Evolutionary conservation across 2,329 filamentous ascomycete genomes (phyloP).

Genomic region (Verticillium isaacii): DNA sequence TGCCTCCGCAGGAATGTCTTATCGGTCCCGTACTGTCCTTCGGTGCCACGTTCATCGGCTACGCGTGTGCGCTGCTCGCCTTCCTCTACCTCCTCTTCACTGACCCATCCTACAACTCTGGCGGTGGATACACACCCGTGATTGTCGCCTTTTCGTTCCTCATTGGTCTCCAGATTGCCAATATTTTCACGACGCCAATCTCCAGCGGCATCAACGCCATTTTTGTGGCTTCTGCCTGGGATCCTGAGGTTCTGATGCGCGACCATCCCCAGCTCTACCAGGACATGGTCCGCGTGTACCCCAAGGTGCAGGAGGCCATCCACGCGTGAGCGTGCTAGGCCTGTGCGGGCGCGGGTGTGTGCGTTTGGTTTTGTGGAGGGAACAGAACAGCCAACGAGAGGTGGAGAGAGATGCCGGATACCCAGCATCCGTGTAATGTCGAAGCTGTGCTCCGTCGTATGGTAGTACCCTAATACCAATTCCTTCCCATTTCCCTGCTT

Average conservation of each 20-base stretch:
- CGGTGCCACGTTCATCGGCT: slow-evolving; percentile 78
- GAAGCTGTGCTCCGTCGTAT: neutral
- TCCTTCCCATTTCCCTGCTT: neutral
- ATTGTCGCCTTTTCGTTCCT: slow-evolving; percentile 83
- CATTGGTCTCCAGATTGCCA: slow-evolving; percentile 83
- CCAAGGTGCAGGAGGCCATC: slow-evolving; percentile 74
- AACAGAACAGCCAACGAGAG: neutral
- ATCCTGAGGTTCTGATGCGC: slow-evolving; percentile 68
- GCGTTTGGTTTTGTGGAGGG: neutral
- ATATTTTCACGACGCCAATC: slow-evolving; percentile 85
- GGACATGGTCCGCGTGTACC: slow-evolving; percentile 76
- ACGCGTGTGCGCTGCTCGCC: slow-evolving; percentile 72
- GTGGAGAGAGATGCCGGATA: neutral
- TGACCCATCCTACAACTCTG: slow-evolving; percentile 68
- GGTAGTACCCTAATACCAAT: neutral
- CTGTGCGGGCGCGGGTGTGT: neutral
- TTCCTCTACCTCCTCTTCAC: slow-evolving; percentile 87
- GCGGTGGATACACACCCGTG: slow-evolving; percentile 66
- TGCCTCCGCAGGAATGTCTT: slow-evolving; percentile 58
- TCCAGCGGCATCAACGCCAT: slow-evolving; percentile 88
- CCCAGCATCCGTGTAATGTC: neutral
- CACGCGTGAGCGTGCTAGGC: slow-evolving; percentile 41
- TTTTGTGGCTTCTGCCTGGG: slow-evolving; percentile 73
- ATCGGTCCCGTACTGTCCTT: slow-evolving; percentile 71
- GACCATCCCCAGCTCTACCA: slow-evolving; percentile 80